phyloP scores from a whole-genome alignment of 2,329 filamentous ascomycete species.

The Aspergillus flavus region DNA sequence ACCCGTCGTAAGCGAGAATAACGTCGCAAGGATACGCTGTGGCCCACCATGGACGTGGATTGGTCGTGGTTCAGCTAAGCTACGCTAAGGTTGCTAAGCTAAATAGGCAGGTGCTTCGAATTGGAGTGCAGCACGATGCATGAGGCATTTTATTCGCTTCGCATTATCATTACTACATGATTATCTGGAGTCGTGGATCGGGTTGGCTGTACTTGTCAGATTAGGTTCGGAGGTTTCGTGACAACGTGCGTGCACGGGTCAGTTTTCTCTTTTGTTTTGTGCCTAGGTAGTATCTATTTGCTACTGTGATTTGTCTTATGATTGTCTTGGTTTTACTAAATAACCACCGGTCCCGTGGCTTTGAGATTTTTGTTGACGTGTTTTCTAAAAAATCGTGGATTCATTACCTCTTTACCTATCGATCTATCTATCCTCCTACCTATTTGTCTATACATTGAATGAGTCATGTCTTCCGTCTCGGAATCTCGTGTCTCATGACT shows the following conservation, averaged over 20 bases:
- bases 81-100: constrained; percentile 7
- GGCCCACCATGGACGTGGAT: too few species aligned
- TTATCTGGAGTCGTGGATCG: background rate
- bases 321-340: background rate
- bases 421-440: background rate
- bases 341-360: background rate
- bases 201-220: background rate
- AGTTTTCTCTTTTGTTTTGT: background rate
- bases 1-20: background rate
- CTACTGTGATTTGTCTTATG: background rate
- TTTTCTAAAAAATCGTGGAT: too few species aligned
- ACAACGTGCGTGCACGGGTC: constrained; percentile 1
- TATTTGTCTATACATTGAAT: background rate
- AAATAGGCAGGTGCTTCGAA: constrained; percentile 5
- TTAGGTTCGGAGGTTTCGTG: background rate
- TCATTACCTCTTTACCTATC: too few species aligned
- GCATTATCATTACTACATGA: background rate
- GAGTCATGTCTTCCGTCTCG: background rate
- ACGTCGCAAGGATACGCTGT: background rate
- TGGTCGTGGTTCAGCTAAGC: background rate
- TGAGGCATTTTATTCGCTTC: constrained; percentile 3
- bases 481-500: background rate
- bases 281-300: background rate
- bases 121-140: background rate
- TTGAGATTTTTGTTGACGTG: too few species aligned